Conservation (phyloP, 768 basidiomycete species). For the Cystofilobasidium macerans region DNA sequence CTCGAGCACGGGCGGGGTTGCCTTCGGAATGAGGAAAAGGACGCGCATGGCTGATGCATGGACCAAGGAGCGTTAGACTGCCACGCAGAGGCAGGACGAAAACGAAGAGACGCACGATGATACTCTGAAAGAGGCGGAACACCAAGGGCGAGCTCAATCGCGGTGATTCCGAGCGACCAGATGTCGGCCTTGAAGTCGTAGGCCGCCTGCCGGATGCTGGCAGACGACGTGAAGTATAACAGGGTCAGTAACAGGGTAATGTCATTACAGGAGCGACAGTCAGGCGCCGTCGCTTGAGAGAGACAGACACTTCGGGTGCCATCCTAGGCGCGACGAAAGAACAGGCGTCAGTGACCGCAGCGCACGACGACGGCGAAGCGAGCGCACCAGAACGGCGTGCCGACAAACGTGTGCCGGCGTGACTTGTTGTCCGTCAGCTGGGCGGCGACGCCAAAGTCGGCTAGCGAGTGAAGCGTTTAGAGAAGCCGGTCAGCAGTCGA, state of each 20-base stretch:
- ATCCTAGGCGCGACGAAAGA: neutral
- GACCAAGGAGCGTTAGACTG: neutral
- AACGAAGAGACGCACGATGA: slow-evolving; percentile 49
- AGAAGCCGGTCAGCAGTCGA: too few relatives aligned
- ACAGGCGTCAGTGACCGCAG: neutral
- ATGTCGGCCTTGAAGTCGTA: slow-evolving; percentile 94
- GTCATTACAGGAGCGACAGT: neutral
- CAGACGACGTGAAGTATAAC: neutral
- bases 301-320: slow-evolving; percentile 72
- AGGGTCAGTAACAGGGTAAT: neutral
- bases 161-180: slow-evolving; percentile 96
- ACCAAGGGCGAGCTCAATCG: slow-evolving; percentile 95
- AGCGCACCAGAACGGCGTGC: slow-evolving; percentile 33
- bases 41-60: slow-evolving; percentile 59
- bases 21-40: slow-evolving; percentile 93
- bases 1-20: slow-evolving; percentile 81
- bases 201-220: slow-evolving; percentile 76
- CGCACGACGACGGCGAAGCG: slow-evolving; percentile 72
- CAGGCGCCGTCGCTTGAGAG: neutral
- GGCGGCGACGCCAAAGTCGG: slow-evolving; percentile 97
- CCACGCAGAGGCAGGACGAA: neutral
- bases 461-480: slow-evolving; percentile 35
- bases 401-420: slow-evolving; percentile 91
- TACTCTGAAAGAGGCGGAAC: slow-evolving; percentile 94
- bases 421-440: slow-evolving; percentile 73